A percentile compares a stretch with the other conserved stretches of the same genome.
These are phyloP conservation scores for Peronospora farinosa DNA, from an alignment of 352 stramenopile species.

Conservation along the genomic window DNA sequence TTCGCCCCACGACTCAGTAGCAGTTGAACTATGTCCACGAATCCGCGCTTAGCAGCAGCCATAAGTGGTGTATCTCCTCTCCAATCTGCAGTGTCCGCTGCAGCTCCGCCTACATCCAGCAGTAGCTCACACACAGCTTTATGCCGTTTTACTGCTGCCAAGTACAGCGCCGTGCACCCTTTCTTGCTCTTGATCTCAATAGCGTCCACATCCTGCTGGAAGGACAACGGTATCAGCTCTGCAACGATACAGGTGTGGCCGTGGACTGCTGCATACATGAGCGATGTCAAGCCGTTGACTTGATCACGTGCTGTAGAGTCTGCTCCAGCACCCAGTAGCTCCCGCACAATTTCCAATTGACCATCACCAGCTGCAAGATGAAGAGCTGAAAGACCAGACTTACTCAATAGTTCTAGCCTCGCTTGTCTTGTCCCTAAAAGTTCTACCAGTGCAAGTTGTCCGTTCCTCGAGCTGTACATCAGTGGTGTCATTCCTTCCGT, in stretches of 20 bases:
- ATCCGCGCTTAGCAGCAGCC: conserved; percentile 22
- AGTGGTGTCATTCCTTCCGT: conserved; percentile 19
- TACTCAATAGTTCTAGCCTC: conserved; percentile 4
- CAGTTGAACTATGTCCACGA: conserved; percentile 15
- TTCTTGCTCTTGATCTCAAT: conserved; percentile 20
- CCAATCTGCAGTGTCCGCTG: conserved; percentile 15
- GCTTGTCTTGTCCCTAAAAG: conserved; percentile 16
- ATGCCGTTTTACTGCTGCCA: conserved; percentile 18
- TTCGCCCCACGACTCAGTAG: conserved; percentile 19
- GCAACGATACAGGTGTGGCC: conserved; percentile 22
- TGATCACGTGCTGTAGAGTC: conserved; percentile 14
- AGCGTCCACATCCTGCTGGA: conserved; percentile 8
- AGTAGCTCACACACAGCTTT: conserved; percentile 22
- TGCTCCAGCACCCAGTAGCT: conserved; percentile 14
- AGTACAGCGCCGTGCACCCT: conserved; percentile 18
- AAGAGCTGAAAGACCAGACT: conserved; percentile 14
- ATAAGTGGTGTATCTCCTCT: conserved; percentile 28
- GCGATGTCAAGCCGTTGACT: conserved; percentile 15
- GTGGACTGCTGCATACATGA: conserved; percentile 23
- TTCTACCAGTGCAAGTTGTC: conserved; percentile 15
- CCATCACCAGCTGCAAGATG: conserved; percentile 20
- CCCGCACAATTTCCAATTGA: conserved; percentile 19
- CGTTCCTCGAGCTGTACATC: conserved; percentile 24
- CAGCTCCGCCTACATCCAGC: conserved; percentile 20
- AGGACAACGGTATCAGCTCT: conserved; percentile 12